Base-by-base conservation (phyloP, 2,329 filamentous ascomycete genomes). In the Fusarium luffae region DNA sequence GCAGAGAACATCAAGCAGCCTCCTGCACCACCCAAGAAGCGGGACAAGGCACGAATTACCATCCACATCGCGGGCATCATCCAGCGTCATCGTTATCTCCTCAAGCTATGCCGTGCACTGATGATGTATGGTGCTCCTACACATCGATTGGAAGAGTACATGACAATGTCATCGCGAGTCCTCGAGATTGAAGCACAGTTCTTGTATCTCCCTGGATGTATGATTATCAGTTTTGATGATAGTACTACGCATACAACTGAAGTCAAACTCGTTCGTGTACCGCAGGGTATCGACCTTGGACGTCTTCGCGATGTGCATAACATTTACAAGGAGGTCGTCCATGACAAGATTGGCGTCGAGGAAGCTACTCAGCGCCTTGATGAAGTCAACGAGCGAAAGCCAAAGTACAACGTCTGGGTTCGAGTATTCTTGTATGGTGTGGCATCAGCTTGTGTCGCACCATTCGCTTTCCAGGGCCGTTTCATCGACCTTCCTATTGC, bases 61-160 rank as follows among this genome's bases (percentile, higher is more conserved):
- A 80, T 86, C 12, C 86, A 89, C 70, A 90, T 90, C 63, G 88
- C 88, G 7, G 84, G 88, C 66, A 94, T 92, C 18, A 86, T 97
- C 21, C 89, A 90, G 37, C 88, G 94, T 4, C 94, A 97, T 73
- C 88, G 89, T 57, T 98, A 97, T 77, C 85, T 98, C 14, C 86
- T 94, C 57, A 93, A 92, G 77, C 86, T 98, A 41, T 97, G 94
- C 77, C 89, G 90, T 42, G 93, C 93, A 2, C 82, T 98, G 61
- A 98, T 98, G 94, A 85, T 89, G 76, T 97, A 93, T 69, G 94
- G 94, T 14, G 94, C 94, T 1, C 94, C 94, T 1, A 97, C 94
- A 0, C 94, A 98, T 81, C 90, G 94, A 13, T 83, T 98, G 21
- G 94, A 98, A 79, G 92, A 97, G 77, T 97, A 97, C 78, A 90